Conservation (phyloP, 352 stramenopile species). For the Pythium phragmitis region DNA sequence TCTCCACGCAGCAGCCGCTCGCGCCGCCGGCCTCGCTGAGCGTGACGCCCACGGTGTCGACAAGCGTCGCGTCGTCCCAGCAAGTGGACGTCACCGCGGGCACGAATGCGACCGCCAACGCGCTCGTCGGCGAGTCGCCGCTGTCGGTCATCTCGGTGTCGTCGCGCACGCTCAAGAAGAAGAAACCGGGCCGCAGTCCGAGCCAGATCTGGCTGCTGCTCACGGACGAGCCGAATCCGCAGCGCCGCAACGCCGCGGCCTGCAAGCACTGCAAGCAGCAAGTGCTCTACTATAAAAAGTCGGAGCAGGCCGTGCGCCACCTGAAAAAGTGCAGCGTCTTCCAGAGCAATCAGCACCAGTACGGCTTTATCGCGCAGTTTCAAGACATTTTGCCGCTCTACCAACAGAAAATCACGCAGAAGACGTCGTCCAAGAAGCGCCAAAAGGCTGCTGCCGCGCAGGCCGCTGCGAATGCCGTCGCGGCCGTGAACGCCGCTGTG, state of each 20-base stretch:
- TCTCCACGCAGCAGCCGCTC: constrained; percentile 4
- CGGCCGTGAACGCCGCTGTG: constrained; percentile 19
- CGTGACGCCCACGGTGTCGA: neutral
- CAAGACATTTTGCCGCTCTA: constrained; percentile 79
- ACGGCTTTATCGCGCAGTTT: constrained; percentile 76
- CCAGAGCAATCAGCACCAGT: constrained; percentile 82
- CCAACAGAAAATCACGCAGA: constrained; percentile 80
- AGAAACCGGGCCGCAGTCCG: constrained; percentile 39
- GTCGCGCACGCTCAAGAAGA: constrained; percentile 55
- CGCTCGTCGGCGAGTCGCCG: neutral
- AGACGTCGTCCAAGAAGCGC: constrained; percentile 62
- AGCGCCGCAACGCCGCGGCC: constrained; percentile 67
- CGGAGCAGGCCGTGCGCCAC: constrained; percentile 80
- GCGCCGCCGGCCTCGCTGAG: constrained; percentile 7
- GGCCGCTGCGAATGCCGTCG: constrained; percentile 22
- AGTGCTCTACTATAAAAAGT: constrained; percentile 88
- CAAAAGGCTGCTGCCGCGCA: constrained; percentile 35
- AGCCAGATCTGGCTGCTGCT: constrained; percentile 77
- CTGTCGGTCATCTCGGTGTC: neutral
- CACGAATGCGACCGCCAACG: neutral
- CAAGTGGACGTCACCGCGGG: neutral
- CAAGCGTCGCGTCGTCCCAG: neutral
- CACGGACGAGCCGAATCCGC: constrained; percentile 77
- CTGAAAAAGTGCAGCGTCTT: constrained; percentile 80
- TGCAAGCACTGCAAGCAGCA: constrained; percentile 88